Evolutionary conservation across 768 basidiomycete species (phyloP).

Genomic region (Kwoniella bestiolae): DNA sequence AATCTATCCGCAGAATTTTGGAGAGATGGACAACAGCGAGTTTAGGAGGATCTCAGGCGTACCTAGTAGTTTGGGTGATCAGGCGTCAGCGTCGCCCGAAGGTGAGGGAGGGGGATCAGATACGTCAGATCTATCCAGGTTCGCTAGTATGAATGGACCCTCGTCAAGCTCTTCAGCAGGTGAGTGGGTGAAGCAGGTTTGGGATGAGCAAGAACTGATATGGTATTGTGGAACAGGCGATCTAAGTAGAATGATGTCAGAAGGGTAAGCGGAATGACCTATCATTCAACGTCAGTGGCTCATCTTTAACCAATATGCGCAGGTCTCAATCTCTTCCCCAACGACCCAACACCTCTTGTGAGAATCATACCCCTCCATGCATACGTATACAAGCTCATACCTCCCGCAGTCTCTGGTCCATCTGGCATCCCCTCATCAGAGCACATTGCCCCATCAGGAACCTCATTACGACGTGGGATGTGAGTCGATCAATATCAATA

Average conservation of each 20-base stretch:
- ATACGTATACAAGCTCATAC: not conserved
- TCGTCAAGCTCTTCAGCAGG: conserved; percentile 5
- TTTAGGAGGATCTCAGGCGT: conserved; percentile 4
- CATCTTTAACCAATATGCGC: not conserved
- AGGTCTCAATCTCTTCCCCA: not conserved
- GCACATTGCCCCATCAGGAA: conserved; percentile 24
- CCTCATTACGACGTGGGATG: conserved; percentile 35
- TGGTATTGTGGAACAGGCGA: not conserved
- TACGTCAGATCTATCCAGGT: not conserved
- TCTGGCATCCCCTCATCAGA: conserved; percentile 12
- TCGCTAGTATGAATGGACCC: conserved; percentile 1
- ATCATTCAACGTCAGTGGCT: not conserved
- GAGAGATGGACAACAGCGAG: not conserved
- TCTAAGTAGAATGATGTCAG: conserved; percentile 4
- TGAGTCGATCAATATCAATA: conserved; percentile 6
- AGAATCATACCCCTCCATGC: not conserved
- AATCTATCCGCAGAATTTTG: conserved; percentile 5
- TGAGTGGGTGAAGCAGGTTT: not conserved
- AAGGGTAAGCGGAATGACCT: not conserved
- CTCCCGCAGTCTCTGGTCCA: conserved; percentile 3
- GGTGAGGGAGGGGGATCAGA: conserved; percentile 1
- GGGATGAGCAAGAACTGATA: not conserved
- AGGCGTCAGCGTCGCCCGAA: conserved; percentile 1
- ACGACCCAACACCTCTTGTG: not conserved
- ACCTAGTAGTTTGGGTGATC: conserved; percentile 6